These are phyloP conservation scores for Avena atlantica DNA, from an alignment of 176 grass and related monocot species.

Conservation along the genomic window DNA sequence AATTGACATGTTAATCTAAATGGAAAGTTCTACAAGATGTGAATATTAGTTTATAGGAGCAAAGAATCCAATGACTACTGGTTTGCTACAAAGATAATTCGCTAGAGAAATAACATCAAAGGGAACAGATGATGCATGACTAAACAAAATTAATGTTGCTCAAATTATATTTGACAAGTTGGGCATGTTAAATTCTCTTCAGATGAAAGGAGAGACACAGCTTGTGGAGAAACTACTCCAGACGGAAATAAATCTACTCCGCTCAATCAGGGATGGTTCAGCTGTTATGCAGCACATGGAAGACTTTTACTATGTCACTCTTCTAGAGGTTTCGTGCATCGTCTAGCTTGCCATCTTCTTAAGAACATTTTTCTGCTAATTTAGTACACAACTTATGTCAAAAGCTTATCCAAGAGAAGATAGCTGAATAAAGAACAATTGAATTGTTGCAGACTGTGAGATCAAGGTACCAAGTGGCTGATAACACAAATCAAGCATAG, in stretches of 20 bases:
- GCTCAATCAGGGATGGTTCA: slow-evolving; percentile 89
- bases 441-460: slow-evolving; percentile 73
- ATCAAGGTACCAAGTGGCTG: slow-evolving; percentile 57
- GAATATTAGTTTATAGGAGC: slow-evolving; percentile 15
- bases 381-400: slow-evolving; percentile 14
- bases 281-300: slow-evolving; percentile 99
- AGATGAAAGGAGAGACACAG: slow-evolving; percentile 97
- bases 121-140: slow-evolving; percentile 22
- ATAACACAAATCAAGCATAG: slow-evolving; percentile 47
- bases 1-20: not conserved
- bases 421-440: slow-evolving; percentile 17
- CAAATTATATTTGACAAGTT: slow-evolving; percentile 36
- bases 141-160: slow-evolving; percentile 32
- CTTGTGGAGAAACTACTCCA: slow-evolving; percentile 89
- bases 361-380: slow-evolving; percentile 30
- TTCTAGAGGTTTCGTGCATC: slow-evolving; percentile 74
- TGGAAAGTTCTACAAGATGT: not conserved
- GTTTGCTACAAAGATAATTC: not conserved
- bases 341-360: slow-evolving; percentile 27
- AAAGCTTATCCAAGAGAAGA: slow-evolving; percentile 25
- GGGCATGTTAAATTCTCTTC: slow-evolving; percentile 42
- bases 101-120: not conserved
- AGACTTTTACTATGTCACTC: slow-evolving; percentile 96
- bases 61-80: not conserved
- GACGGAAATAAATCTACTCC: slow-evolving; percentile 94